Percentiles rank a stretch among this genome's conserved stretches.
phyloP scores from a whole-genome alignment of 2,329 filamentous ascomycete species.

The Alternaria sp. region DNA sequence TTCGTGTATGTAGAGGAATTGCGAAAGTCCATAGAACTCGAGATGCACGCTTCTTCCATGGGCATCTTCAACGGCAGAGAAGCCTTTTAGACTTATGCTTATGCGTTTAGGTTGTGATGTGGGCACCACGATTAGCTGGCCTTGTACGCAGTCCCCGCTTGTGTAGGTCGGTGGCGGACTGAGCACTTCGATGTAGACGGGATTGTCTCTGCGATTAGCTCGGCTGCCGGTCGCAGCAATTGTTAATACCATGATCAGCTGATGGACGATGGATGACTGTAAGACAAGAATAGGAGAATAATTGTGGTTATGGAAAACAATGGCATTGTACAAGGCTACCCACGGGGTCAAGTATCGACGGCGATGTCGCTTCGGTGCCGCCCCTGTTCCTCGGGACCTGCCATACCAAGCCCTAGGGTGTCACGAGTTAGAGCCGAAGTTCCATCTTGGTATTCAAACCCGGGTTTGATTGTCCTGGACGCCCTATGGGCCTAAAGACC shows the following conservation, averaged over 20 bases:
- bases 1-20: conserved; percentile 25
- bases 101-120: conserved; percentile 25
- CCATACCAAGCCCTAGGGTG: conserved; percentile 8
- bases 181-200: conserved; percentile 24
- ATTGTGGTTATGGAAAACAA: background rate
- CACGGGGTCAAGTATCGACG: background rate
- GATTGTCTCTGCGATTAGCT: conserved; percentile 19
- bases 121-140: conserved; percentile 27
- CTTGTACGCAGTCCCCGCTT: conserved; percentile 27
- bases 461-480: background rate
- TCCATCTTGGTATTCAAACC: conserved; percentile 4
- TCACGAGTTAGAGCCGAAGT: background rate
- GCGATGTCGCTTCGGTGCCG: conserved; percentile 3
- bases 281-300: background rate
- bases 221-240: conserved; percentile 9
- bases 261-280: background rate
- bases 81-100: conserved; percentile 22
- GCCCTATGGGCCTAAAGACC: background rate
- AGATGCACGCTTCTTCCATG: conserved; percentile 16
- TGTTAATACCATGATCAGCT: conserved; percentile 13
- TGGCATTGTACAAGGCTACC: background rate
- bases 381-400: conserved; percentile 8
- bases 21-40: conserved; percentile 23
- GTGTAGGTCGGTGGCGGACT: conserved; percentile 22
- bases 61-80: conserved; percentile 16